These are phyloP conservation scores for Paxillus rubicundulus DNA, from an alignment of 768 basidiomycete species.

Conservation along the genomic window DNA sequence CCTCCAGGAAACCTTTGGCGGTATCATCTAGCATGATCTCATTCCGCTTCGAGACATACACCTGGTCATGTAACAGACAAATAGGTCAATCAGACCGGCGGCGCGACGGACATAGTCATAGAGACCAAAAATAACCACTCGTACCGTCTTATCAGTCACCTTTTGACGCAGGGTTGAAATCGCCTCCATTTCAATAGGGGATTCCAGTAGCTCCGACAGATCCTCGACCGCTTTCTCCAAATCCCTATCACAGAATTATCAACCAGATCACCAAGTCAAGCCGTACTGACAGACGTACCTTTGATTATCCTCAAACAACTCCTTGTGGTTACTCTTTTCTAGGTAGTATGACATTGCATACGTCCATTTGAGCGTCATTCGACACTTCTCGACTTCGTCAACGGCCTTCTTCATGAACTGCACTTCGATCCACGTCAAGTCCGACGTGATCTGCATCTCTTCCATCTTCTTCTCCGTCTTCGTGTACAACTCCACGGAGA, in stretches of 20 bases:
- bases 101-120: not conserved
- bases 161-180: slow-evolving; percentile 83
- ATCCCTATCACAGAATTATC: slow-evolving; percentile 50
- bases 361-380: slow-evolving; percentile 98
- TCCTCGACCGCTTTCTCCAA: slow-evolving; percentile 95
- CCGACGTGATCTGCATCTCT: slow-evolving; percentile 93
- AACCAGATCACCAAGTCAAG: not conserved
- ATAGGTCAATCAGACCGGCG: not conserved
- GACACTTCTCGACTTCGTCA: slow-evolving; percentile 84
- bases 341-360: slow-evolving; percentile 99
- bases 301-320: slow-evolving; percentile 97
- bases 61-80: slow-evolving; percentile 35
- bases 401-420: slow-evolving; percentile 99
- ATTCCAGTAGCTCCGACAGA: slow-evolving; percentile 87
- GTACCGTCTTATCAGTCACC: slow-evolving; percentile 92
- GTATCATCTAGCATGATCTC: slow-evolving; percentile 95
- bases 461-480: slow-evolving; percentile 99
- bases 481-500: slow-evolving; percentile 85
- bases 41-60: slow-evolving; percentile 96
- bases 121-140: slow-evolving; percentile 20
- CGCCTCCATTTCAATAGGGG: slow-evolving; percentile 81
- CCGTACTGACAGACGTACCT: slow-evolving; percentile 43
- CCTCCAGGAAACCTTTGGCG: slow-evolving; percentile 83
- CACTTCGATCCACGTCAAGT: slow-evolving; percentile 96
- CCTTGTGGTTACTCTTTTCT: slow-evolving; percentile 86